A percentile compares a stretch with the other conserved stretches of the same genome.
Conservation (phyloP, 2,329 filamentous ascomycete species). For the Neofusicoccum ribis region DNA sequence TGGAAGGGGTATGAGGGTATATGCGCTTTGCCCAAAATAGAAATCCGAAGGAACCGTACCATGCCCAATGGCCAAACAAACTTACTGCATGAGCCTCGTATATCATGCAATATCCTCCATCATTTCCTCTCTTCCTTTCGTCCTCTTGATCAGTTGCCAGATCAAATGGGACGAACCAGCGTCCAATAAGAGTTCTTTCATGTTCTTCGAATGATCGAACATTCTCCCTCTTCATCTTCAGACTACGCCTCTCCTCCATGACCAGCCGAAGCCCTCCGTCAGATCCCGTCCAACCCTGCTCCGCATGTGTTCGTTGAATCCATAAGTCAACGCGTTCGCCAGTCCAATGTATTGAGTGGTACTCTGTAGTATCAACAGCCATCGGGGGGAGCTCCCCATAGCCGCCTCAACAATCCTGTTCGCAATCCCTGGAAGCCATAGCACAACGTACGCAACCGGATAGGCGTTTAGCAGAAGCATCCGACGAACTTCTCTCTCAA, state of each 20-base stretch:
- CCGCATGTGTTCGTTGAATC: constrained; percentile 24
- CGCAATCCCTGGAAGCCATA: constrained; percentile 36
- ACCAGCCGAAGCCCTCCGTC: not conserved
- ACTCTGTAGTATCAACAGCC: constrained; percentile 23
- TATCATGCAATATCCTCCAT: too few relatives aligned
- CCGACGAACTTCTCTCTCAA: constrained; percentile 26
- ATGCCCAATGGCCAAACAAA: too few relatives aligned
- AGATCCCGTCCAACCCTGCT: not conserved
- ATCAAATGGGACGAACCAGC: too few relatives aligned
- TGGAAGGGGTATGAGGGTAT: too few relatives aligned
- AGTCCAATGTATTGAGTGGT: constrained; percentile 28
- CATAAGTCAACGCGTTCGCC: constrained; percentile 26
- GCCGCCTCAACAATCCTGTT: constrained; percentile 26
- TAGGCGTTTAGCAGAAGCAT: constrained; percentile 38
- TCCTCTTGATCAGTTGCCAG: too few relatives aligned
- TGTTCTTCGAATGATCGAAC: too few relatives aligned
- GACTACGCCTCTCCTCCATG: not conserved
- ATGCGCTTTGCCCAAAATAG: too few relatives aligned
- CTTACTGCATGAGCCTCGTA: too few relatives aligned
- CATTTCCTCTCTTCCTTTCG: too few relatives aligned
- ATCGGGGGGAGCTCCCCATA: constrained; percentile 20
- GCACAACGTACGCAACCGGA: constrained; percentile 34
- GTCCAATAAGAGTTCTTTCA: too few relatives aligned
- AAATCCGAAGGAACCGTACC: too few relatives aligned
- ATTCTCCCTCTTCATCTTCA: not conserved